These are phyloP conservation scores for Erodium texanum DNA, from an alignment of 441 rosid species.

Conservation along the genomic window DNA sequence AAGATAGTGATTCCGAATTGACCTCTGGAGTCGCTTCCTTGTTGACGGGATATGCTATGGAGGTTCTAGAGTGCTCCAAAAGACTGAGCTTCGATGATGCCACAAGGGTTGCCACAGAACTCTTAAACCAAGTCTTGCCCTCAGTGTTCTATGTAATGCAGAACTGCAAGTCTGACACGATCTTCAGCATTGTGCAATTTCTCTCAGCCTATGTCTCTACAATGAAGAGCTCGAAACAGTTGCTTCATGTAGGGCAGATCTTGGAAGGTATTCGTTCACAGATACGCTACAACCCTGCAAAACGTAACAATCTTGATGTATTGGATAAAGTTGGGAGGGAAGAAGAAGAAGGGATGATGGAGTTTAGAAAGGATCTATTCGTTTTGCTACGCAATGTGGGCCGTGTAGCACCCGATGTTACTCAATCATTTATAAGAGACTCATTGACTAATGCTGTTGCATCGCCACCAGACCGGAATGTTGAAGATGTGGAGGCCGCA, in stretches of 20 bases:
- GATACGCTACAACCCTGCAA: slow-evolving; percentile 59
- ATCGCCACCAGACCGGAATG: slow-evolving; percentile 54
- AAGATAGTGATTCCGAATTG: slow-evolving; percentile 55
- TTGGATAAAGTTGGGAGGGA: slow-evolving; percentile 79
- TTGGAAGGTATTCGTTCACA: slow-evolving; percentile 69
- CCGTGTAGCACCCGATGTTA: slow-evolving; percentile 75
- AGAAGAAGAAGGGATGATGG: slow-evolving; percentile 86
- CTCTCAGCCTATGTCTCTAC: slow-evolving; percentile 69
- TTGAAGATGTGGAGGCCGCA: slow-evolving; percentile 91
- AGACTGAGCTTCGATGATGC: slow-evolving; percentile 49
- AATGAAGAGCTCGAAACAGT: slow-evolving; percentile 61
- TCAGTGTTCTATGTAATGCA: slow-evolving; percentile 63
- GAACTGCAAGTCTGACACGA: slow-evolving; percentile 58
- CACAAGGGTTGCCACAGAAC: slow-evolving; percentile 41
- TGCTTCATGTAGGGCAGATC: slow-evolving; percentile 54
- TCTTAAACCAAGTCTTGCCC: slow-evolving; percentile 79
- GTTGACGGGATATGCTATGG: slow-evolving; percentile 72
- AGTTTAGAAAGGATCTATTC: slow-evolving; percentile 73
- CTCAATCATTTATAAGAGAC: slow-evolving; percentile 62
- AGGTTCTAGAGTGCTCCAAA: slow-evolving; percentile 72
- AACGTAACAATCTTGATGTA: slow-evolving; percentile 54
- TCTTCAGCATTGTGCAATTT: slow-evolving; percentile 65
- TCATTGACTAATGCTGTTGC: slow-evolving; percentile 52
- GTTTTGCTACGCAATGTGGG: slow-evolving; percentile 69
- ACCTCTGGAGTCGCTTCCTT: slow-evolving; percentile 46